Conservation (phyloP, 805 yeast genomes). For the Yarrowia yakushimensis region DNA sequence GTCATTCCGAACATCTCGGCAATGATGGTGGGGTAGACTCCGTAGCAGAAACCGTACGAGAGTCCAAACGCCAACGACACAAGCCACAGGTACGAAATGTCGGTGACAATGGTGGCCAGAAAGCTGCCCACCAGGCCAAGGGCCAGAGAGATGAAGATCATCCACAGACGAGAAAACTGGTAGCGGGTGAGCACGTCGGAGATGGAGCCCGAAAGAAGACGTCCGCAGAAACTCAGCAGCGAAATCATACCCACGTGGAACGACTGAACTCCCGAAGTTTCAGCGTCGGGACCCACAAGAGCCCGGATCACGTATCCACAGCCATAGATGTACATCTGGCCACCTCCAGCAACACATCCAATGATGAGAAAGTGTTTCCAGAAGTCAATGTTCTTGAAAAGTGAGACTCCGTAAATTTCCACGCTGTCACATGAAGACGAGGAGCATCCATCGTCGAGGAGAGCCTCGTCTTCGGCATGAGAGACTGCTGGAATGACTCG, state of each 20-base stretch:
- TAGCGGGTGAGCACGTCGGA: constrained; percentile 57
- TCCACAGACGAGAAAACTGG: constrained; percentile 50
- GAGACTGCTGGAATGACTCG: not conserved
- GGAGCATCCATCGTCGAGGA: not conserved
- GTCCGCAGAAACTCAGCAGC: constrained; percentile 60
- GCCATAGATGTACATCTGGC: constrained; percentile 72
- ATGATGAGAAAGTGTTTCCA: constrained; percentile 39
- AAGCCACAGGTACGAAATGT: constrained; percentile 43
- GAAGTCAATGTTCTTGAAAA: constrained; percentile 28
- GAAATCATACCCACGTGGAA: constrained; percentile 70
- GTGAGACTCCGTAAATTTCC: constrained; percentile 32
- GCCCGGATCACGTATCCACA: constrained; percentile 69
- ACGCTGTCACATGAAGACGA: constrained; percentile 10
- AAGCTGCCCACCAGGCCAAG: constrained; percentile 51
- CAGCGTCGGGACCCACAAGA: constrained; percentile 33
- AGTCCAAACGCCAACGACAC: constrained; percentile 59
- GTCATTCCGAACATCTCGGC: constrained; percentile 66
- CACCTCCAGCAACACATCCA: constrained; percentile 59
- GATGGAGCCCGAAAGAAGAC: constrained; percentile 57
- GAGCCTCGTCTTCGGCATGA: not conserved
- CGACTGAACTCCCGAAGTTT: constrained; percentile 38
- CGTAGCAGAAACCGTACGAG: constrained; percentile 69
- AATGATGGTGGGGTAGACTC: constrained; percentile 65
- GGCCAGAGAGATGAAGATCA: constrained; percentile 51
- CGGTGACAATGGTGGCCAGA: constrained; percentile 41